These are phyloP conservation scores for Phytopythium oedochilum DNA, from an alignment of 352 stramenopile species.

Conservation along the genomic window DNA sequence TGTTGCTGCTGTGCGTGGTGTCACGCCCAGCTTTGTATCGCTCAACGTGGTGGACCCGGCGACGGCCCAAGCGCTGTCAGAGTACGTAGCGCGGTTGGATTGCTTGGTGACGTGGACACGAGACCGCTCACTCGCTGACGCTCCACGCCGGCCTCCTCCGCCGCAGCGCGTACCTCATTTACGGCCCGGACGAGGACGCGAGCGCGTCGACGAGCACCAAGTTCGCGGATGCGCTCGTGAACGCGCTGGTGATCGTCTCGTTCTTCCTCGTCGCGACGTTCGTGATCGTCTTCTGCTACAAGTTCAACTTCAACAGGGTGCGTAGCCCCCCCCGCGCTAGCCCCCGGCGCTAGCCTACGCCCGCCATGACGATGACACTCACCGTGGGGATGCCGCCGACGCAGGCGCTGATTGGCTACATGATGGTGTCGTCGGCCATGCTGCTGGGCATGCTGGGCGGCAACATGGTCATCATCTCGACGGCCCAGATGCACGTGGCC, in stretches of 20 bases:
- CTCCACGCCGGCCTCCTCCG: too few relatives aligned
- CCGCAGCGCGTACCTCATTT: conserved; percentile 75
- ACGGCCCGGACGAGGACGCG: conserved; percentile 49
- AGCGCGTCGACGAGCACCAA: conserved; percentile 58
- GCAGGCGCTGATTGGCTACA: conserved; percentile 82
- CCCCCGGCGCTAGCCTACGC: too few relatives aligned
- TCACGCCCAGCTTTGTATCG: conserved; percentile 66
- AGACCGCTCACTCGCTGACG: background rate
- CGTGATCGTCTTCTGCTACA: conserved; percentile 89
- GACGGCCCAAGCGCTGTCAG: conserved; percentile 62
- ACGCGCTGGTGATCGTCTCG: conserved; percentile 86
- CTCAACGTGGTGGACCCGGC: conserved; percentile 74
- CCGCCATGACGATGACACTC: too few relatives aligned
- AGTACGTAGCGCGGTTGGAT: conserved; percentile 31
- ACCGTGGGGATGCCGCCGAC: background rate
- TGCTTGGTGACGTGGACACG: background rate
- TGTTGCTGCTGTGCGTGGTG: background rate
- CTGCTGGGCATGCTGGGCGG: conserved; percentile 81
- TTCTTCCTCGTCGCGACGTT: conserved; percentile 90
- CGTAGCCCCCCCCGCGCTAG: too few relatives aligned
- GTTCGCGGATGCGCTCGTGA: conserved; percentile 74
- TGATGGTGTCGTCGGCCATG: conserved; percentile 89
- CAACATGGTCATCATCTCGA: conserved; percentile 75
- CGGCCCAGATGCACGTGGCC: conserved; percentile 52
- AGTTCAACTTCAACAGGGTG: conserved; percentile 85